Conservation (phyloP, 345 rosid species). For the Populus davidiana region DNA sequence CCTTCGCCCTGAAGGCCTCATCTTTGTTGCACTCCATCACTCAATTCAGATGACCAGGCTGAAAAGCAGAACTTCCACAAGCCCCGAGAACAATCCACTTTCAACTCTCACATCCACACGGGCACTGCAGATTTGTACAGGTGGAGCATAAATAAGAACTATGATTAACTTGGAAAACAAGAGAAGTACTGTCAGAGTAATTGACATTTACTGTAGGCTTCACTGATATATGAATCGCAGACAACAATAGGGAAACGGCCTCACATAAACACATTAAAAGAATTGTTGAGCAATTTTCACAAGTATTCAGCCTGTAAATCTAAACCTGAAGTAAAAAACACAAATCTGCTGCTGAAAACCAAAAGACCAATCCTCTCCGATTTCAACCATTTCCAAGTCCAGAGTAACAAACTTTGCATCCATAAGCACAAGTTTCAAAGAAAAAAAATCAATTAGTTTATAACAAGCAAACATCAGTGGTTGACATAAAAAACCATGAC, state of each 20-base stretch:
- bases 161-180: not conserved
- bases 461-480: not conserved
- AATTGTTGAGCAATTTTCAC: not conserved
- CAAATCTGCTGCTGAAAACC: not conserved
- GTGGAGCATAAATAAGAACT: not conserved
- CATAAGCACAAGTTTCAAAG: not conserved
- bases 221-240: not conserved
- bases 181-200: not conserved
- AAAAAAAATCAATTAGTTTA: not conserved
- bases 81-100: constrained; percentile 1
- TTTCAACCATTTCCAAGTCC: not conserved
- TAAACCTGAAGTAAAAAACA: not conserved
- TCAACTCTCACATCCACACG: not conserved
- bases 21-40: constrained; percentile 82
- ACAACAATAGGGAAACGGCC: not conserved
- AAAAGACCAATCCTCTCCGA: not conserved
- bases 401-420: not conserved
- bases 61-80: constrained; percentile 1
- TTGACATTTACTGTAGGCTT: not conserved
- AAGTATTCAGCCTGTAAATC: not conserved
- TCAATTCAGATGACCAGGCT: not conserved
- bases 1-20: constrained; percentile 83
- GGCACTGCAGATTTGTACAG: constrained; percentile 13
- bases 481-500: not conserved
- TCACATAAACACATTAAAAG: not conserved